Percentiles rank a stretch among this genome's conserved stretches.
Conservation (phyloP, 305 asterid species). For the Plantago coronopus region DNA sequence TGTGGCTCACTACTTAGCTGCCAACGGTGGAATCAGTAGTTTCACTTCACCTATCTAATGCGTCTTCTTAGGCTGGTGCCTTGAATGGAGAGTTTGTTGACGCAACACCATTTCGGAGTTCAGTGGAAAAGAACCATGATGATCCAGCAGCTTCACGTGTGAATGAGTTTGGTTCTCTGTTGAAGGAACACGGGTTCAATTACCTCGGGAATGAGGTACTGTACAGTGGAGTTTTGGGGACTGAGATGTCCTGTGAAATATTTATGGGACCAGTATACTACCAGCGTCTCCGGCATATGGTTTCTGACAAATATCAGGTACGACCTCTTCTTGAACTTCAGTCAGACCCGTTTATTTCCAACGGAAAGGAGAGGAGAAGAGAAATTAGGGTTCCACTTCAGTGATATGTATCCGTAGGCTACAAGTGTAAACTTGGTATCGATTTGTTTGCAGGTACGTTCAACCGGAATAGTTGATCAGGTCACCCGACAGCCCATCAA, state of each 20-base stretch:
- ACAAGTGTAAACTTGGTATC: no score
- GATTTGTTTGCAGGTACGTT: constrained; percentile 59
- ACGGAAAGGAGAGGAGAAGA: no score
- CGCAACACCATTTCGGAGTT: constrained; percentile 81
- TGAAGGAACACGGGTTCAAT: constrained; percentile 69
- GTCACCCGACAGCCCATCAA: constrained; percentile 88
- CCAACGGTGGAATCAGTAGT: no score
- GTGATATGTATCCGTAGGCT: no score
- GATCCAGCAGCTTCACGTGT: constrained; percentile 56
- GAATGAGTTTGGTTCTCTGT: constrained; percentile 74
- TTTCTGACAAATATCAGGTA: constrained; percentile 94
- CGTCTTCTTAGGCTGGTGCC: constrained; percentile 71
- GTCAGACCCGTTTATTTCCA: neutral
- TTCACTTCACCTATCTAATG: neutral
- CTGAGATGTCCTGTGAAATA: constrained; percentile 81
- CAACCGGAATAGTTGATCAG: constrained; percentile 80
- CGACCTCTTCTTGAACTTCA: constrained; percentile 7
- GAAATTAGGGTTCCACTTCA: no score
- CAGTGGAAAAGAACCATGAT: constrained; percentile 30
- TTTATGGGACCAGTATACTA: constrained; percentile 96
- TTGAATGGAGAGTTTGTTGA: constrained; percentile 75
- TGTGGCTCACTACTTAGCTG: no score
- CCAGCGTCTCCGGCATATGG: constrained; percentile 98
- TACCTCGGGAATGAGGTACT: constrained; percentile 86
- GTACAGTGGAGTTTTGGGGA: constrained; percentile 88